Evolutionary conservation across 345 rosid species (phyloP), one percentile per base, ranked within the genome.

Genomic region (Erodium maritimum): DNA sequence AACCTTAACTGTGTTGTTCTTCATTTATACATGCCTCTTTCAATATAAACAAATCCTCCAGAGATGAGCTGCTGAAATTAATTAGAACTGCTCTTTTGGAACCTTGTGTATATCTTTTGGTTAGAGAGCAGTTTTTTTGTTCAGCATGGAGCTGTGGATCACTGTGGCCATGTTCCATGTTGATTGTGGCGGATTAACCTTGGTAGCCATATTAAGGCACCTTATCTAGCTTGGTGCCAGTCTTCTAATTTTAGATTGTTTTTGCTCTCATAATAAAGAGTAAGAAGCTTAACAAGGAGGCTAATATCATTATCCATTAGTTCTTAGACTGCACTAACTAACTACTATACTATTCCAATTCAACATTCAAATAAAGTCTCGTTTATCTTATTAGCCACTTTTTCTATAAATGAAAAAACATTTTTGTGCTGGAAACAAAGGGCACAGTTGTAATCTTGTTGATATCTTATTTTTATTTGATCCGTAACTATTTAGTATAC

Each of bases 1-100:
- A 21, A 53, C 21, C 34, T 42, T 65, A 57, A 64, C 25, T n/a
- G 34, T 24, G 29, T 34, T 46, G 19, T 12, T n/a, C 34, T 59
- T 4, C 1, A 5, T 59, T 18, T 19, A 9, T 60, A 20, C 70
- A 17, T 42, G 14, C 48, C 16, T 42, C 14, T 42, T 42, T 42
- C 48, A 12, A 42, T 42, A 42, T 42, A 42, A 42, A 7, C 17
- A 14, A 10, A 42, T 0, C 16, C 48, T 42, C 48, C 12, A 42
- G 17, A 42, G 48, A 42, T 42, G 48, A 42, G 11, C 48, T 51
- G 54, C 21, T 51, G 54, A n/a, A 51, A 51, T 55, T 20, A 33
- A 18, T 34, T 54, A 13, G 16, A 17, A 17, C 24, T 12, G 23
- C 57, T 18, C 52, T 17, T 62, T 57, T 23, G 48, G 48, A 14